phyloP scores from a whole-genome alignment of 2,329 filamentous ascomycete species.

The Ceratocystiopsis sp. region DNA sequence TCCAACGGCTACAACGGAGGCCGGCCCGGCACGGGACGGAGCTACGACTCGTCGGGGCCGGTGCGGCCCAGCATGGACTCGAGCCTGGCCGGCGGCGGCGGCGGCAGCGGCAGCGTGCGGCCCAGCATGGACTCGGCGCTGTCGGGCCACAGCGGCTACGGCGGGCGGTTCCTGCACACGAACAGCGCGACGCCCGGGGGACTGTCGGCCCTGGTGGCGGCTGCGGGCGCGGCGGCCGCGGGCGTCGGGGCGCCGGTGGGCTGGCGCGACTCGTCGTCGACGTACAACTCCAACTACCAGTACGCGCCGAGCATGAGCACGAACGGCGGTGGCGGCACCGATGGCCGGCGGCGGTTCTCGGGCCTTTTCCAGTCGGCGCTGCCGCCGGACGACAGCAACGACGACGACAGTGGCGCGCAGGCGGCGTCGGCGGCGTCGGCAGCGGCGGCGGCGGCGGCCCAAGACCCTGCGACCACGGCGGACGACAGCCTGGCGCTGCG shows the following conservation, averaged over 20 bases:
- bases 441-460: not conserved
- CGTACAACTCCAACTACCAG: conserved; percentile 31
- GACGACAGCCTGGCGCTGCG: conserved; percentile 26
- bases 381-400: conserved; percentile 25
- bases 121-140: conserved; percentile 17
- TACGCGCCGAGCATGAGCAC: conserved; percentile 22
- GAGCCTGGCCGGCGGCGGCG: conserved; percentile 10
- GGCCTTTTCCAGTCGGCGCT: conserved; percentile 78
- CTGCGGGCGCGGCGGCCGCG: no score
- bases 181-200: not conserved
- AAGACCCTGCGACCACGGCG: conserved; percentile 21
- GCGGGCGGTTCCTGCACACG: not conserved
- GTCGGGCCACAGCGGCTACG: not conserved
- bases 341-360: conserved; percentile 36
- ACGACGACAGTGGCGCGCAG: no score
- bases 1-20: conserved; percentile 20
- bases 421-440: not conserved
- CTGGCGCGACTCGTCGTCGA: conserved; percentile 37
- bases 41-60: conserved; percentile 31
- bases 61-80: conserved; percentile 12
- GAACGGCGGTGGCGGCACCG: not conserved
- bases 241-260: no score
- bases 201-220: conserved; percentile 2
- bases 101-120: conserved; percentile 30
- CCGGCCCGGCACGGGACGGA: conserved; percentile 43